phyloP scores from a whole-genome alignment of 164 flowering plant genomes.

The Vitis vinifera region DNA sequence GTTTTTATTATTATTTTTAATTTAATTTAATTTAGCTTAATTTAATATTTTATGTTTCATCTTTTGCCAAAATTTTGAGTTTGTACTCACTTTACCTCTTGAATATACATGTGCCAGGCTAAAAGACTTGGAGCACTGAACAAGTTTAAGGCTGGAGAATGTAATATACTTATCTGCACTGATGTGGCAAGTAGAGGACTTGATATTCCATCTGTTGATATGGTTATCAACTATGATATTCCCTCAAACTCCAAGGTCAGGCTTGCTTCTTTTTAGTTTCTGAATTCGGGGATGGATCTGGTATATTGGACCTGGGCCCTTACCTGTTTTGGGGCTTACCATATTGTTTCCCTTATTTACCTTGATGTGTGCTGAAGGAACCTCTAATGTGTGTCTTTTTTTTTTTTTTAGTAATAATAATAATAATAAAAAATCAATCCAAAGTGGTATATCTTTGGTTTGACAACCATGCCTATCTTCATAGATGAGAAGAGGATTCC shows the following conservation, averaged over 20 bases:
- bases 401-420: too few relatives aligned
- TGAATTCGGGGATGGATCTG: too few relatives aligned
- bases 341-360: neutral
- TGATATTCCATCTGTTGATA: constrained; percentile 92
- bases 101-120: constrained; percentile 36
- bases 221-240: constrained; percentile 92
- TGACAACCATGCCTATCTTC: too few relatives aligned
- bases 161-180: constrained; percentile 83
- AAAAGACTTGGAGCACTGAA: constrained; percentile 88
- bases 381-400: too few relatives aligned
- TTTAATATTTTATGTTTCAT: neutral
- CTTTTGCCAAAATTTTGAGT: too few relatives aligned
- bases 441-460: too few relatives aligned
- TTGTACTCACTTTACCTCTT: too few relatives aligned
- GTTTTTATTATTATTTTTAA: neutral
- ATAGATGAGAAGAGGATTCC: too few relatives aligned
- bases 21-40: too few relatives aligned
- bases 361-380: too few relatives aligned
- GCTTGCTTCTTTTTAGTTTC: neutral
- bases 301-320: too few relatives aligned
- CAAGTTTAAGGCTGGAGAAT: constrained; percentile 90
- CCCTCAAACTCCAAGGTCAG: constrained; percentile 86
- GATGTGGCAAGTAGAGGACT: constrained; percentile 98
- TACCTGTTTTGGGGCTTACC: neutral
- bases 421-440: too few relatives aligned